phyloP scores from a whole-genome alignment of 345 rosid genomes.

The Eutrema yunnanense region DNA sequence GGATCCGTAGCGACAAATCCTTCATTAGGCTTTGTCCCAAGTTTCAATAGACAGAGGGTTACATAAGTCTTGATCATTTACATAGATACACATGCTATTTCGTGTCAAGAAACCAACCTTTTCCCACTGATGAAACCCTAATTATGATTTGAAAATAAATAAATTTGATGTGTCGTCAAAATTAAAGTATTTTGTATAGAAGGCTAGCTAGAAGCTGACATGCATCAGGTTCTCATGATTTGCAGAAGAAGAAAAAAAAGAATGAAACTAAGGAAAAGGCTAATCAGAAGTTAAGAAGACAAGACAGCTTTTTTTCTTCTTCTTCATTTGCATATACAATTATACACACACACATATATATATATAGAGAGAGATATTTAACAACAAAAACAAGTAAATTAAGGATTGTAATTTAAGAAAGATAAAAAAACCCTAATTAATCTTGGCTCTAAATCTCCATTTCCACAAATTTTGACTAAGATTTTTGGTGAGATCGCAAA shows the following conservation, averaged over 20 bases:
- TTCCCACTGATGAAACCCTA: conserved; percentile 16
- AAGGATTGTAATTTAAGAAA: neutral
- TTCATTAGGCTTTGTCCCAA: conserved; percentile 3
- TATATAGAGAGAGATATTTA: neutral
- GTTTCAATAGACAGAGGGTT: neutral
- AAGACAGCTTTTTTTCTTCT: conserved; percentile 18
- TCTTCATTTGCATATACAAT: neutral
- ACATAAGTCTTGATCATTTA: conserved; percentile 4
- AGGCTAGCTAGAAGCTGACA: neutral
- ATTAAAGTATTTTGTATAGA: neutral
- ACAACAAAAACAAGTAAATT: neutral
- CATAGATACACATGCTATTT: neutral
- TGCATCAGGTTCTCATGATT: conserved; percentile 12
- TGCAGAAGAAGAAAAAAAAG: conserved; percentile 3
- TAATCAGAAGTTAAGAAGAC: conserved; percentile 17
- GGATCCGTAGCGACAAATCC: conserved; percentile 14
- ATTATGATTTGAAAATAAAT: neutral
- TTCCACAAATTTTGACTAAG: neutral
- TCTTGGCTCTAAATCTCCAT: neutral
- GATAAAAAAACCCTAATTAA: neutral
- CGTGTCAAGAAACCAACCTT: neutral
- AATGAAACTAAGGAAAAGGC: conserved; percentile 1
- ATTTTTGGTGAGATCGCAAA: neutral
- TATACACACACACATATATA: neutral
- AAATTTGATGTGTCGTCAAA: conserved; percentile 2